Evolutionary conservation across 139 green algal species (phyloP).

Genomic region (Ulvella scutata): DNA sequence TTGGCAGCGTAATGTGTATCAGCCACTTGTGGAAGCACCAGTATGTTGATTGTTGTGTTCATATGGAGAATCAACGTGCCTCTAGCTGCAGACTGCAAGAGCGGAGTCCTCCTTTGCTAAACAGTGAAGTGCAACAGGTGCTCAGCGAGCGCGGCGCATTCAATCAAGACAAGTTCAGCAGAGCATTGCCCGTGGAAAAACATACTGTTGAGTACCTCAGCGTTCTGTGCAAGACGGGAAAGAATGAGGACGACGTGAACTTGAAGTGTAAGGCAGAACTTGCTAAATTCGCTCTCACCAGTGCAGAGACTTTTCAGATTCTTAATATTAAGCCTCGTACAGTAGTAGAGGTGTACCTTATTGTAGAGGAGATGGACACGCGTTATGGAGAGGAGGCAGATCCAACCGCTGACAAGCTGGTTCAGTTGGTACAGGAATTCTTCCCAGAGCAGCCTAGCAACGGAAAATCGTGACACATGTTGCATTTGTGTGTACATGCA

Average conservation of each 20-base stretch:
- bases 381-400: background rate
- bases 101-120: background rate
- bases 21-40: too few relatives aligned
- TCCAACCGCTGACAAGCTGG: background rate
- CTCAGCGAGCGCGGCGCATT: background rate
- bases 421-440: background rate
- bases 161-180: background rate
- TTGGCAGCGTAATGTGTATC: too few relatives aligned
- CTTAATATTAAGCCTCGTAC: background rate
- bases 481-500: too few relatives aligned
- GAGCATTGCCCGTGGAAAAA: background rate
- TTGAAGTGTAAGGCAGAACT: background rate
- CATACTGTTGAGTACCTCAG: background rate
- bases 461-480: too few relatives aligned
- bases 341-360: background rate
- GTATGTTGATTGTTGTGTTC: too few relatives aligned
- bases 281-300: background rate
- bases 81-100: background rate
- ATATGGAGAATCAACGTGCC: too few relatives aligned
- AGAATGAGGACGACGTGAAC: background rate
- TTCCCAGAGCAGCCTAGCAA: too few relatives aligned
- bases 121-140: background rate
- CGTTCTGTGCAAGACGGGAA: background rate
- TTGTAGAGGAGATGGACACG: background rate
- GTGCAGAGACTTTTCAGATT: background rate